These are phyloP conservation scores for Exophiala sp. DNA, from an alignment of 2,329 filamentous ascomycete genomes.

Conservation along the genomic window DNA sequence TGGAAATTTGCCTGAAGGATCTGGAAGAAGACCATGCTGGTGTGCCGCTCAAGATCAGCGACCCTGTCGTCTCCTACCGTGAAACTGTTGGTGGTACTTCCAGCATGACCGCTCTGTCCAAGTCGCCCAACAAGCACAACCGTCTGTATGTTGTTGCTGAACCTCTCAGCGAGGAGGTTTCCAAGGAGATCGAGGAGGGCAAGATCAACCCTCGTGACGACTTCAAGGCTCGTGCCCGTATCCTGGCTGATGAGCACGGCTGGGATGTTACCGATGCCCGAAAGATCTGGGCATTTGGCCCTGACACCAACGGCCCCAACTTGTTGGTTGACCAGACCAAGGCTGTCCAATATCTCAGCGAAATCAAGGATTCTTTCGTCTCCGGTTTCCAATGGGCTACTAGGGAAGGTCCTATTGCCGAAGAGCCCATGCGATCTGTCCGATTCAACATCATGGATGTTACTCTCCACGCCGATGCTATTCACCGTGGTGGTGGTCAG, in stretches of 20 bases:
- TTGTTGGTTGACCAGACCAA: conserved; percentile 99
- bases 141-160: conserved; percentile 94
- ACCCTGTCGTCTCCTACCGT: conserved; percentile 97
- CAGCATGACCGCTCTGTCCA: conserved; percentile 93
- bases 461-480: conserved; percentile 98
- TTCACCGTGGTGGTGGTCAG: conserved; percentile 98
- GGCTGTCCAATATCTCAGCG: conserved; percentile 99
- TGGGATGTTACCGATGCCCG: conserved; percentile 99
- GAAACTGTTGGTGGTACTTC: conserved; percentile 83
- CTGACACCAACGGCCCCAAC: conserved; percentile 96
- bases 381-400: conserved; percentile 99
- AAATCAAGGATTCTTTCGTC: conserved; percentile 99
- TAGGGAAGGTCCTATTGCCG: conserved; percentile 91
- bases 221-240: conserved; percentile 95
- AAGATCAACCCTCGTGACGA: conserved; percentile 94
- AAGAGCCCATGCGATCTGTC: conserved; percentile 95
- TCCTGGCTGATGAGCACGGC: conserved; percentile 92
- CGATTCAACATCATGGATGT: conserved; percentile 99
- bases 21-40: conserved; percentile 98
- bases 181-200: conserved; percentile 81
- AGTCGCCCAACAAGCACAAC: conserved; percentile 99
- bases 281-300: conserved; percentile 99
- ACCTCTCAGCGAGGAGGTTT: conserved; percentile 87
- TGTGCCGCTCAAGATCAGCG: conserved; percentile 95
- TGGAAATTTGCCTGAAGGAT: conserved; percentile 99